These are phyloP conservation scores for Ichthyophthirius multifiliis DNA, from an alignment of 169 alveolate species.

Conservation along the genomic window DNA sequence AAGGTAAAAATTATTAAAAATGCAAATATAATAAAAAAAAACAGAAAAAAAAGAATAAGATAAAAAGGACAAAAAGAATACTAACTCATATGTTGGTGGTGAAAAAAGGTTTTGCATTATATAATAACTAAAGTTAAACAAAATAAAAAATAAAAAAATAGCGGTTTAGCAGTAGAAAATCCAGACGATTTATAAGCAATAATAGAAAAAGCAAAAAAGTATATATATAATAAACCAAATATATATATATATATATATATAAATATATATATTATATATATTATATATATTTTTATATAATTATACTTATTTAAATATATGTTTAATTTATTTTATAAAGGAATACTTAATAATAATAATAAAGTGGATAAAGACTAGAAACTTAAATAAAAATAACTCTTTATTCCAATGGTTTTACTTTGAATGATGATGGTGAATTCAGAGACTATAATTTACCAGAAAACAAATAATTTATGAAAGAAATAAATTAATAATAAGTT, in stretches of 20 bases:
- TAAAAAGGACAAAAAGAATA: slow-evolving; percentile 51
- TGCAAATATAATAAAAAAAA: not conserved
- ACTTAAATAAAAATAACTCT: slow-evolving; percentile 70
- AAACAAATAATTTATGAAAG: slow-evolving; percentile 87
- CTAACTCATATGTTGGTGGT: slow-evolving; percentile 85
- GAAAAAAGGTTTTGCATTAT: slow-evolving; percentile 39
- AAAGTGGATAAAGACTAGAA: slow-evolving; percentile 27
- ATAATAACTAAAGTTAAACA: not conserved
- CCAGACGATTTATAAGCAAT: slow-evolving; percentile 65
- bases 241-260: too few species aligned
- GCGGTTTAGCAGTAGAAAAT: slow-evolving; percentile 81
- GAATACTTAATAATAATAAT: not conserved
- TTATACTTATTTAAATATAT: too few species aligned
- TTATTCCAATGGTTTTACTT: slow-evolving; percentile 90
- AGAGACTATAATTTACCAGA: slow-evolving; percentile 86
- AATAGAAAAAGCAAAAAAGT: slow-evolving; percentile 56
- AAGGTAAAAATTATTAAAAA: slow-evolving; percentile 1
- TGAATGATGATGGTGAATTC: slow-evolving; percentile 92
- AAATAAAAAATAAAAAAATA: not conserved
- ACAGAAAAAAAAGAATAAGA: slow-evolving; percentile 35
- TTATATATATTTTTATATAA: too few species aligned
- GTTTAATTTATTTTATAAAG: too few species aligned
- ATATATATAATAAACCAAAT: too few species aligned
- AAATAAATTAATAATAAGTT: slow-evolving; percentile 82
- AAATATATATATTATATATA: too few species aligned